Base-by-base conservation (phyloP, 2,329 filamentous ascomycete species). In the Fusarium transvaalense region DNA sequence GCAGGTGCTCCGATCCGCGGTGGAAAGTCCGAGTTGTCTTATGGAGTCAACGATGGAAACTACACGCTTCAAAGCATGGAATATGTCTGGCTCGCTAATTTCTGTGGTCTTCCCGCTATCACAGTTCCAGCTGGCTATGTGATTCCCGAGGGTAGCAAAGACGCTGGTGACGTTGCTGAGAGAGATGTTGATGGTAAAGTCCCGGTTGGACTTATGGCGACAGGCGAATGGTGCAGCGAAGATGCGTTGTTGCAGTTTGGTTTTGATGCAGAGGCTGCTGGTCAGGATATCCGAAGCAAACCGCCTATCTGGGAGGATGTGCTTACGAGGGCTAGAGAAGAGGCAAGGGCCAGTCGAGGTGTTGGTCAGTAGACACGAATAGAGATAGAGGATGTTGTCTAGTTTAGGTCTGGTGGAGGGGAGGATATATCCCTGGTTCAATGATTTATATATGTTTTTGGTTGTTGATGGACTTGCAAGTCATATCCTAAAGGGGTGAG, bases 181-280 rank as follows among this genome's bases (percentile, higher is more conserved):
- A 74, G 74, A 31, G 74, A 78, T 10, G 78, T 75, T 0, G 67
- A 70, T 21, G 83, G 80, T 0, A 82, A 81, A 61, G 76, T 87
- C 0, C 85, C 85, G 0, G 79, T 87, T 5, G 85, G 85, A 2
- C 71, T 88, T 32, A 87, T 88, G 85, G 85, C 81, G 2, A 84
- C 82, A 46, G 85, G 83, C 1, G 85, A 87, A 69, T 88, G 85
- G 85, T 83, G 82, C 2, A 78, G 78, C 6, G 85, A 88, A 72
- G 80, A 83, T 52, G 76, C 78, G 5, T 71, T 88, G 67, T 63
- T 88, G 48, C 76, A 79, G 42, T 85, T 86, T 61, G 85, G 81
- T 1, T 73, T 81, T 4, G 82, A 86, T 47, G 81, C 78, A 1
- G 84, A 86, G 71, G 75, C 77, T 19, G 71, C 81, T 3, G 79